Percentiles rank a stretch among this genome's conserved stretches.
Conservation (phyloP, 1,139 yeast genomes). For the Pichia sp. region DNA sequence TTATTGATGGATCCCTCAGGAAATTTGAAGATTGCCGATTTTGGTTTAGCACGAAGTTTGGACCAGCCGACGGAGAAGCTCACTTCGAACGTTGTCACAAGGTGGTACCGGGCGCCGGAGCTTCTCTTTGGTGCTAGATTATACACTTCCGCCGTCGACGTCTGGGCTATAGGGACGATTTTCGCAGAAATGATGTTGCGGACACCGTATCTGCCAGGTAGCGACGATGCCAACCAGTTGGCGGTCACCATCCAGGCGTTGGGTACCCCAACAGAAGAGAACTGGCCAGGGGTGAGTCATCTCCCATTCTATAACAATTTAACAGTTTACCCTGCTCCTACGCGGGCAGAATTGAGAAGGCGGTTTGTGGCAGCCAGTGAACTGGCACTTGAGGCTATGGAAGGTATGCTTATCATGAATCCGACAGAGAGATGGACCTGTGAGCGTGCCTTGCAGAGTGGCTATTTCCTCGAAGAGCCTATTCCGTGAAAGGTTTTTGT, state of each 20-base stretch:
- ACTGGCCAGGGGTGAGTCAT: conserved; percentile 86
- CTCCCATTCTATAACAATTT: conserved; percentile 72
- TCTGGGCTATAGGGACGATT: conserved; percentile 95
- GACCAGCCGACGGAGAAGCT: conserved; percentile 76
- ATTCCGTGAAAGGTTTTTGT: conserved; percentile 39
- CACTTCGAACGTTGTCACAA: conserved; percentile 90
- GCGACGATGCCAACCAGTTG: conserved; percentile 82
- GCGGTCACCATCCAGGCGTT: conserved; percentile 89
- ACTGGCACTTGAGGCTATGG: conserved; percentile 71
- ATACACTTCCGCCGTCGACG: conserved; percentile 82
- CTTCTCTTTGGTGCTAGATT: conserved; percentile 82
- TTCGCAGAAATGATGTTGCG: conserved; percentile 95
- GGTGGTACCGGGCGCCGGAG: conserved; percentile 98
- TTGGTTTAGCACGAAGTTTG: conserved; percentile 85
- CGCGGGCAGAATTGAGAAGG: conserved; percentile 72
- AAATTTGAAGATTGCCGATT: conserved; percentile 88
- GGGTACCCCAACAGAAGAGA: conserved; percentile 91
- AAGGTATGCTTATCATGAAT: conserved; percentile 69
- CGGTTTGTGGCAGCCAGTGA: conserved; percentile 93
- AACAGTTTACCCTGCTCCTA: conserved; percentile 76
- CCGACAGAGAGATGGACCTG: conserved; percentile 72
- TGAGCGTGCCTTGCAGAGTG: conserved; percentile 58
- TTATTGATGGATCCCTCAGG: conserved; percentile 83
- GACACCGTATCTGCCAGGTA: conserved; percentile 91
- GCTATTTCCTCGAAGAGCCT: conserved; percentile 72